phyloP scores from a whole-genome alignment of 2,329 filamentous ascomycete genomes.

The Calonectria fujianensis region DNA sequence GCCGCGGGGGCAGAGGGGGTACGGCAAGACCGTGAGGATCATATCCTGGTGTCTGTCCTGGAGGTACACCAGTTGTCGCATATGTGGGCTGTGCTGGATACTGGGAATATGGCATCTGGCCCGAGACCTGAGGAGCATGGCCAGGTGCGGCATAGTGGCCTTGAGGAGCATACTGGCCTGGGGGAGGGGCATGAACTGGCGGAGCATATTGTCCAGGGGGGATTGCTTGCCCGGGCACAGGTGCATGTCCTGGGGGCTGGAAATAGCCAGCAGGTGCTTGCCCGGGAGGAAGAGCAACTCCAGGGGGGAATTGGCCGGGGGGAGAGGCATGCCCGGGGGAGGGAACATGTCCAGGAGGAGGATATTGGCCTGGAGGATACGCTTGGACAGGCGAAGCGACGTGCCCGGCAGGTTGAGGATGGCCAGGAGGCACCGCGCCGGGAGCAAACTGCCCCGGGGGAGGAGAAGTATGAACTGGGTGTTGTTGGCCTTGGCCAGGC shows the following conservation, averaged over 20 bases:
- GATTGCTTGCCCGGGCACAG: constrained; percentile 23
- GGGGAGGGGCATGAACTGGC: neutral
- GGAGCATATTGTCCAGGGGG: constrained; percentile 4
- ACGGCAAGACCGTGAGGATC: constrained; percentile 42
- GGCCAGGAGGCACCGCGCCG: constrained; percentile 4
- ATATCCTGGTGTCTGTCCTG: constrained; percentile 38
- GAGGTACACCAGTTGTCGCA: constrained; percentile 34
- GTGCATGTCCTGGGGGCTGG: neutral
- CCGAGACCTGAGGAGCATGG: constrained; percentile 42
- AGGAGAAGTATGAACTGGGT: constrained; percentile 2
- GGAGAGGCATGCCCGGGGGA: neutral
- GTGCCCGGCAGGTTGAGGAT: constrained; percentile 24
- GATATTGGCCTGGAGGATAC: neutral
- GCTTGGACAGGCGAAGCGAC: constrained; percentile 20
- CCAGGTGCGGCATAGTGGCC: constrained; percentile 22
- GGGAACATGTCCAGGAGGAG: neutral
- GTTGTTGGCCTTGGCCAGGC: constrained; percentile 4
- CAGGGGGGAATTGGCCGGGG: neutral
- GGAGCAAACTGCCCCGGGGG: constrained; percentile 13
- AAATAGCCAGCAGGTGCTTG: constrained; percentile 10
- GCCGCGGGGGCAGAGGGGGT: constrained; percentile 56
- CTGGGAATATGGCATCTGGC: constrained; percentile 35
- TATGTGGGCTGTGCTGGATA: constrained; percentile 52
- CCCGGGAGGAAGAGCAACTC: neutral
- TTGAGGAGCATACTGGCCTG: constrained; percentile 5